Base-by-base conservation (phyloP, 2,329 filamentous ascomycete genomes). In the Arthrobotrys musiformis region DNA sequence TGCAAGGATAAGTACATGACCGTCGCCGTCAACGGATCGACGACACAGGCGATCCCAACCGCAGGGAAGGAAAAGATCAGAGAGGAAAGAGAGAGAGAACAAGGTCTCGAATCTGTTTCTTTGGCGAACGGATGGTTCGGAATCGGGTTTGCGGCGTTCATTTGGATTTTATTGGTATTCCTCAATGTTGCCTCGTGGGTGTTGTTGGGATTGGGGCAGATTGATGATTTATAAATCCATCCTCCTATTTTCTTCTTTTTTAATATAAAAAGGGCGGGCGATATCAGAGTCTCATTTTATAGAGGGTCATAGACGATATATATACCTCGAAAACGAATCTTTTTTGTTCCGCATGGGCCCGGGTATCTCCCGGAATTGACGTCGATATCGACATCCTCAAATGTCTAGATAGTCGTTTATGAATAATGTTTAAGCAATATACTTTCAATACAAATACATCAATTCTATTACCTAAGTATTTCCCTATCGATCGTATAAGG, bases 1-100 rank as follows among this genome's bases (percentile, higher is more conserved):
- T 79, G 81, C 42, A 60, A 68, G 42, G 73, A 79, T 42, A 79
- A 78, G 67, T 82, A 80, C 61, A 83, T 83, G 82, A 75, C 79
- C 64, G 72, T 76, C 80, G 79, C 72, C 4, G 50, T 76, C 28
- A 60, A 76, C 50, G 72, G 72, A 6, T 70, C 72, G 1, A 70
- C 72, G 11, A 70, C 50, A 13, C 72, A 76, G 24, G 1, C 48
- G 7, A 58, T 70, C 17, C 72, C 72, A 15, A 58, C 69, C 8
- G 40, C 40, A 11, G 72, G 72, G 17, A 76, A 70, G 30, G 15
- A 70, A 26, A 48, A 60, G 56, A 26, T 64, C 35, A n/a, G 30
- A 11, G 64, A 64, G 13, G 72, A 76, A 24, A 1, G 7, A 2
- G 58, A 64, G 37, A 35, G 46, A 2, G 64, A 50, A 11, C 58